These are phyloP conservation scores for Crataegus laevigata DNA, from an alignment of 306 rosid species.

Conservation along the genomic window DNA sequence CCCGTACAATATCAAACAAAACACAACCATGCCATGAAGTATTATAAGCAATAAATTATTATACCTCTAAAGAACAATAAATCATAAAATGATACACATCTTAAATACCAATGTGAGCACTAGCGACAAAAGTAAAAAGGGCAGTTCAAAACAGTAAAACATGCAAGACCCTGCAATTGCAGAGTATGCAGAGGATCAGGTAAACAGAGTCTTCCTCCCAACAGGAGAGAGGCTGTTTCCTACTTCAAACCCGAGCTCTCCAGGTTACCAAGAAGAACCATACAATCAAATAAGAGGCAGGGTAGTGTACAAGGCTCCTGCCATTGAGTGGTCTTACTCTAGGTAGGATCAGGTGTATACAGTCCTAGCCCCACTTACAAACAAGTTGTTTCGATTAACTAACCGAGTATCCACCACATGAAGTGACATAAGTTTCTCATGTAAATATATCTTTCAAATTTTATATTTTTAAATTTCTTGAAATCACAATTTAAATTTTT, in stretches of 20 bases:
- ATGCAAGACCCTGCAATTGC: not conserved
- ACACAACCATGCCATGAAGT: not conserved
- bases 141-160: not conserved
- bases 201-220: not conserved
- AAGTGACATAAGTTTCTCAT: not conserved
- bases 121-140: not conserved
- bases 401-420: not conserved
- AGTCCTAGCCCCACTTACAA: not conserved
- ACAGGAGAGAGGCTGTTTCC: not conserved
- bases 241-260: not conserved
- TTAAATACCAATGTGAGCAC: not conserved
- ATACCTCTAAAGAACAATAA: not conserved
- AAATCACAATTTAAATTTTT: not conserved
- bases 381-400: not conserved
- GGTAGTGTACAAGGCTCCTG: not conserved
- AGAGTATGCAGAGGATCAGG: not conserved
- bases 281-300: not conserved
- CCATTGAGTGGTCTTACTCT: not conserved
- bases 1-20: not conserved
- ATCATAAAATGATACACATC: not conserved
- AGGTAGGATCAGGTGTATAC: not conserved
- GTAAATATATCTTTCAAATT: not conserved
- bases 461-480: not conserved
- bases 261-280: not conserved
- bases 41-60: not conserved